Base-by-base conservation (phyloP, 345 rosid species). In the Eucalyptus brandiana region DNA sequence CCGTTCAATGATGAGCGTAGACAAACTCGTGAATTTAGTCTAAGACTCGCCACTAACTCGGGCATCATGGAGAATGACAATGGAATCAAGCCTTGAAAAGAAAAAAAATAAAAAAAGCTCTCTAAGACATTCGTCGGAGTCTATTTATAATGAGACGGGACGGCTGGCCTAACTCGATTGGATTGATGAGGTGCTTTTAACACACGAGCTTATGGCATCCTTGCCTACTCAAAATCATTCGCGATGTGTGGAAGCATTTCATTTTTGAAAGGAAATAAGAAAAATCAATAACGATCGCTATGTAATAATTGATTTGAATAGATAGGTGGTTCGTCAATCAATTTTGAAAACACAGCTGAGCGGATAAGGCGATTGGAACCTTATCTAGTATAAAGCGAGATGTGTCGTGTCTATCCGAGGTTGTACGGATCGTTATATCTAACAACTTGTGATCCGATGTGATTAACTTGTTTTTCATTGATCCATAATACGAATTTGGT, bases 91-190 rank as follows among this genome's bases (percentile, higher is more conserved):
- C 3, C 44, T 69, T 69, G 16, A 1, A 13, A 60, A 10, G 19
- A n/a, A 4, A n/a, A n/a, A 32, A 32, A 4, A n/a, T 15, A 32
- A 32, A 37, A 10, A 3, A 1, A 3, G 13, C 13, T 5, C 2
- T 19, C 15, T 4, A 13, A 37, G 26, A 37, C 0, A 72, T 37
- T 32, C 3, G 4, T 11, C 0, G 0, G 2, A 10, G 15, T 11
- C 28, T 11, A 10, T 40, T 11, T 17, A 3, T 24, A 21, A 11
- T 2, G 15, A 37, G 9, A 10, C 0, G 5, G 1, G 15, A 13
- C 0, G 1, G 6, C 8, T 1, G 0, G 1, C 14, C 2, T 72
- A 44, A 37, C 45, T 23, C 0, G 44, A 18, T 67, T 37, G 44
- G 7, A 69, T 69, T 11, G 44, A 69, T 9, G 2, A 2, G 44